Base-by-base conservation (phyloP, 176 grass and related monocot species). In the Carex scoparia region DNA sequence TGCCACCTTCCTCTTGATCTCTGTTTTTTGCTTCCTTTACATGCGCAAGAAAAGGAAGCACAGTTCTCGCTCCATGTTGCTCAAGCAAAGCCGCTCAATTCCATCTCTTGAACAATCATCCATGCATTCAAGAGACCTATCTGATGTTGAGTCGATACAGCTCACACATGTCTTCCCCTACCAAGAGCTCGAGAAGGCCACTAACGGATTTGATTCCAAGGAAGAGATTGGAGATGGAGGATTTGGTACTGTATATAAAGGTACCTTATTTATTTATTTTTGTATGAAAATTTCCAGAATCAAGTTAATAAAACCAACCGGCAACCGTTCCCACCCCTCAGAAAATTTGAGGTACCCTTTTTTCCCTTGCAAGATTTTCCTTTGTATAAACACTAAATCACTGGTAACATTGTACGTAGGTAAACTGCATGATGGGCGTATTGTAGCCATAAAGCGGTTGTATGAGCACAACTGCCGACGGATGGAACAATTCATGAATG, bases 171-270 rank as follows among this genome's bases (percentile, higher is more conserved):
- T 93, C 84, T 98, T 98, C 86, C 56, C 79, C 79, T 94, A 98
- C 59, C 81, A 93, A 55, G 95, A 98, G 77, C 95, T 98, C 28
- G 86, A 90, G 86, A 75, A 91, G 86, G 92, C 95, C 1, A 98
- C 95, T 31, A 82, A 93, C 3, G 32, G 82, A 49, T 98, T 98
- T 85, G 61, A 89, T 1, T 78, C 90, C 11, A 90, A 65, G 13
- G 91, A 87, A 85, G 92, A 93, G 19, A 84, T 98, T 57, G 95
- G 95, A 0, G 95, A 98, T 9, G 95, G 95, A 37, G 95, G 95
- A 76, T 98, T 98, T 40, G 95, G 95, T 85, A 93, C 82, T 1
- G 95, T 98, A 10, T 98, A 98, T 42, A 98, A 93, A 94, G 95
- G 95, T 98, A 86, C 10, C 44, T 56, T 28, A 77, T 67, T 49